Conservation (phyloP, 805 yeast genomes). For the Saccharomycopsis sp. region DNA sequence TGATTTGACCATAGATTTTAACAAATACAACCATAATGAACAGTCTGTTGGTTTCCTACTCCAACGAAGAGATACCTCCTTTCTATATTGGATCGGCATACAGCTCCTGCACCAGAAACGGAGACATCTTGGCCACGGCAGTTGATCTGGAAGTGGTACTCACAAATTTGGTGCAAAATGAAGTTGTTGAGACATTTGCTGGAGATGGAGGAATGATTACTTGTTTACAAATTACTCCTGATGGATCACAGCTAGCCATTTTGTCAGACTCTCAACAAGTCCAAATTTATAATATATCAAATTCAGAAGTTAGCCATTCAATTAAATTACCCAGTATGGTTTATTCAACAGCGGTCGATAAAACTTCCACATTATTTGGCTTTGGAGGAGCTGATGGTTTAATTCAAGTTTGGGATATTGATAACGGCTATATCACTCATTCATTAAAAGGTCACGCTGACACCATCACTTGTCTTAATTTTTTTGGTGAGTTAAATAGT, state of each 20-base stretch:
- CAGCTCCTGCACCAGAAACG: slow-evolving; percentile 57
- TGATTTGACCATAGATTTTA: no score
- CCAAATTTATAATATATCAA: slow-evolving; percentile 39
- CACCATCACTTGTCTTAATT: slow-evolving; percentile 22
- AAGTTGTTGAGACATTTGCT: slow-evolving; percentile 47
- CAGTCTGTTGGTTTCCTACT: not conserved
- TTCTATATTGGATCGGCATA: slow-evolving; percentile 79
- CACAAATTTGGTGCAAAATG: slow-evolving; percentile 50
- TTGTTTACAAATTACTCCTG: slow-evolving; percentile 64
- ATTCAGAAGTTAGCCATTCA: slow-evolving; percentile 33
- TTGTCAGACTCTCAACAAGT: slow-evolving; percentile 80
- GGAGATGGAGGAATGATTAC: slow-evolving; percentile 81
- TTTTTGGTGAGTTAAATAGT: slow-evolving; percentile 63
- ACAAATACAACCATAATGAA: no score
- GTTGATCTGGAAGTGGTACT: slow-evolving; percentile 67
- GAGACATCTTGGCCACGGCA: slow-evolving; percentile 64
- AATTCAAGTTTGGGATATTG: slow-evolving; percentile 85
- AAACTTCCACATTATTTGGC: slow-evolving; percentile 77
- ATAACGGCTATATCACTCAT: slow-evolving; percentile 81
- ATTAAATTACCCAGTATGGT: slow-evolving; percentile 70
- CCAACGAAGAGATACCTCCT: slow-evolving; percentile 37
- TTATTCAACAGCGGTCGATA: slow-evolving; percentile 65
- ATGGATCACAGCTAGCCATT: slow-evolving; percentile 57
- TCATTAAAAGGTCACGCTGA: slow-evolving; percentile 83
- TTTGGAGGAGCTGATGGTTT: slow-evolving; percentile 95